Evolutionary conservation across 2,329 filamentous ascomycete species (phyloP).

Genomic region (Xylaria sp.): DNA sequence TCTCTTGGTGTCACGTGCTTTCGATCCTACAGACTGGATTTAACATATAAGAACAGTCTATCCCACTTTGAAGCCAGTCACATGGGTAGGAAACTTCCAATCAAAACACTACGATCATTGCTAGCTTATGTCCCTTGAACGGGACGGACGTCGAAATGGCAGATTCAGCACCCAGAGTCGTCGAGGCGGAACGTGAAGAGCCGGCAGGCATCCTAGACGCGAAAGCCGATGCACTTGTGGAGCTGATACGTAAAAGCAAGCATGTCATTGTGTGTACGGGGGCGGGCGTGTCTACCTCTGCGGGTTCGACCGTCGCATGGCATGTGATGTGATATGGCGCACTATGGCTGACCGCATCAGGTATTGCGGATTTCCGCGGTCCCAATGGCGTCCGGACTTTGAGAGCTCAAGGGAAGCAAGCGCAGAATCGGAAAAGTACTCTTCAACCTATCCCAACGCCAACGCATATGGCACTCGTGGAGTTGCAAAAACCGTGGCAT

Average conservation of each 20-base stretch:
- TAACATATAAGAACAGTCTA: slow-evolving; percentile 2
- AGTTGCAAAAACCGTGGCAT: slow-evolving; percentile 55
- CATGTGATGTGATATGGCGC: not conserved
- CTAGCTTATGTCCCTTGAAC: not conserved
- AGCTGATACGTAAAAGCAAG: slow-evolving; percentile 55
- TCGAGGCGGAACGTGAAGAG: slow-evolving; percentile 46
- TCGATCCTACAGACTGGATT: not conserved
- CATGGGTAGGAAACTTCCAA: not conserved
- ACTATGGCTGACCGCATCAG: slow-evolving; percentile 42
- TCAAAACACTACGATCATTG: not conserved
- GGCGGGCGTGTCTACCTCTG: slow-evolving; percentile 60
- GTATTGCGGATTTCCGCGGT: slow-evolving; percentile 61
- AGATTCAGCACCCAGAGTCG: slow-evolving; percentile 42
- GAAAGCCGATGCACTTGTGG: slow-evolving; percentile 54
- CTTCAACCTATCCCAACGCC: slow-evolving; percentile 59
- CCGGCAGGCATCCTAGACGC: slow-evolving; percentile 45
- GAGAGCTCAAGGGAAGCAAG: slow-evolving; percentile 55
- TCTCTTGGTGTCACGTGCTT: slow-evolving; percentile 20
- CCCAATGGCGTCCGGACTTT: slow-evolving; percentile 60
- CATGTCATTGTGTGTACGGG: slow-evolving; percentile 61
- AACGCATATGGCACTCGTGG: slow-evolving; percentile 60
- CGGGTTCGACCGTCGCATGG: slow-evolving; percentile 46
- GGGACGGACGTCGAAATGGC: slow-evolving; percentile 32
- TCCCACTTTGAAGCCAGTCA: not conserved
- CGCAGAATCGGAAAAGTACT: slow-evolving; percentile 50